A percentile compares a stretch with the other conserved stretches of the same genome.
phyloP scores from a whole-genome alignment of 1,284 basidiomycete genomes.

The Inonotus obliquus region DNA sequence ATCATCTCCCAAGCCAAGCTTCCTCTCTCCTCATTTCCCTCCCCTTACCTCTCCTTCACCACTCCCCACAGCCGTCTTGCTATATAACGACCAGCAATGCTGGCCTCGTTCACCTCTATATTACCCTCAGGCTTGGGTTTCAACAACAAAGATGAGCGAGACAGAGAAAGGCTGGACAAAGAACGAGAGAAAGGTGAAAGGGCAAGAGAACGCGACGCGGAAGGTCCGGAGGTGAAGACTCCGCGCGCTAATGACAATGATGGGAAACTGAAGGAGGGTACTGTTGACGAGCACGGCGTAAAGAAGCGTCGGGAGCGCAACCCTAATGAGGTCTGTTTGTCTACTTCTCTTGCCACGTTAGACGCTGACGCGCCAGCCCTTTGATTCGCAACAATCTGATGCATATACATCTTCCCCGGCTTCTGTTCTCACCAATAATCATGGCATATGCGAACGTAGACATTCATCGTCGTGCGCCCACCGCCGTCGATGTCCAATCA shows the following conservation, averaged over 20 bases:
- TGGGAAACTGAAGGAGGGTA: slow-evolving; percentile 10
- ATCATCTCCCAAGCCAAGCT: not conserved
- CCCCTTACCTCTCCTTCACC: not conserved
- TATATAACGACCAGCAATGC: not conserved
- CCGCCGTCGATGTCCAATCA: slow-evolving; percentile 82
- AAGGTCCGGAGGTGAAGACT: not conserved
- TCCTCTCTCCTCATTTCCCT: not conserved
- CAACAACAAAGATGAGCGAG: slow-evolving; percentile 13
- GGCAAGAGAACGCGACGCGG: slow-evolving; percentile 22
- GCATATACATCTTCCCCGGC: not conserved
- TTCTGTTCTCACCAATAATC: slow-evolving; percentile 5
- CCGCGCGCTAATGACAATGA: slow-evolving; percentile 1
- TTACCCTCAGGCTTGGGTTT: slow-evolving; percentile 13
- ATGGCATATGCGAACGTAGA: slow-evolving; percentile 39
- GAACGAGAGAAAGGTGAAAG: slow-evolving; percentile 20
- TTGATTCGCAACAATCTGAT: slow-evolving; percentile 16
- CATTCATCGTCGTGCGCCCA: slow-evolving; percentile 81
- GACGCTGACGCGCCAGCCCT: slow-evolving; percentile 6
- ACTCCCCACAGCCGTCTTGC: not conserved
- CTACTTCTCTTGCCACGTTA: not conserved
- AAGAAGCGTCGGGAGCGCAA: slow-evolving; percentile 44
- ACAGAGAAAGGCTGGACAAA: not conserved
- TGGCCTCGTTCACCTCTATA: slow-evolving; percentile 14
- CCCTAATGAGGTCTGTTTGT: slow-evolving; percentile 48
- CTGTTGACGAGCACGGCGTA: slow-evolving; percentile 28